Base-by-base conservation (phyloP, 768 basidiomycete genomes). In the Lactarius trivialis region DNA sequence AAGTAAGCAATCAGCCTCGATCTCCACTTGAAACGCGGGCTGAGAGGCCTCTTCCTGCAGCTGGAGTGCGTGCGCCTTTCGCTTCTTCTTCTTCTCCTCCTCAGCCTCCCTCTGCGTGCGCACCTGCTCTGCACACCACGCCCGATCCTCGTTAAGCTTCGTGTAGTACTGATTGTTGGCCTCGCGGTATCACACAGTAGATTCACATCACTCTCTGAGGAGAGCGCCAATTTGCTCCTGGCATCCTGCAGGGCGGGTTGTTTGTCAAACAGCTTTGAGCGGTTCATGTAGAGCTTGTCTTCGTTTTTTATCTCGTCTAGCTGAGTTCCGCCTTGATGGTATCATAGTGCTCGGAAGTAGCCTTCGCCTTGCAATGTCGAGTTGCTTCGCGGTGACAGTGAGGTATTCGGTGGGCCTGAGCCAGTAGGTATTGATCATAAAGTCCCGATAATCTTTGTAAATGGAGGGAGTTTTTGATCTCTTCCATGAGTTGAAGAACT, bases 391-490 rank as follows among this genome's bases (percentile, higher is more conserved):
- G 1, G 97, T 99, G 61, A 98, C 91, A 19, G 97, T 99, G 61
- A 99, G 81, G 70, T 99, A 99, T 73, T 99, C 97, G 26, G 82
- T 83, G 1, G 97, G 97, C 55, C 97, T 82, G 43, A 99, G 80
- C 55, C 97, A 82, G 75, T 98, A 98, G 1, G 97, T 94, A 76
- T 99, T 98, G 73, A 99, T 85, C 96, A 99, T 99, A 69, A 99
- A 99, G 79, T 99, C 96, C 63, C 97, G 86, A 71, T 99, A 99
- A 73, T 99, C 96, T 74, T 98, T 98, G 80, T 98, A 99, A 65
- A 98, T 93, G 21, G 91, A 81, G 0, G 97, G 96, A 1, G 96
- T 97, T 77, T 99, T 99, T 65, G 87, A 90, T 60, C 95, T 77
- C 73, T 98, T 98, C 57, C 93, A 81, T 49, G 90, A 91, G 72